Evolutionary conservation across 768 basidiomycete genomes (phyloP), one percentile per base, ranked within the genome.

Genomic region (Dioszegia crocea): DNA sequence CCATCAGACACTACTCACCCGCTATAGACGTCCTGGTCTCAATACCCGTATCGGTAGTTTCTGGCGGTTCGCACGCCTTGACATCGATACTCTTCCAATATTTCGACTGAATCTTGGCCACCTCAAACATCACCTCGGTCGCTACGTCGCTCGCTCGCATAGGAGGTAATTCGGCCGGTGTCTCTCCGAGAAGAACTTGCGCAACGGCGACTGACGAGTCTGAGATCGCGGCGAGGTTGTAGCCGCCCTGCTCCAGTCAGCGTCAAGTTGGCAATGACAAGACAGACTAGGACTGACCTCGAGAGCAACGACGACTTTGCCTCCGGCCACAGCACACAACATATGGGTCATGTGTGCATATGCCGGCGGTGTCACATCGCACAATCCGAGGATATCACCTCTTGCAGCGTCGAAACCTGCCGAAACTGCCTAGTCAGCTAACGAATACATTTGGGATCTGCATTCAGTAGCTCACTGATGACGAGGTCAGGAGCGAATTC

Each of bases 331-430:
- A 21, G 87, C 85, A 39, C 86, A 84, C 9, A 99, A 81, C 91
- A 99, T 94, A 71, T 97, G 89, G 5, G 96, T 96, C 93, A 99
- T 98, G 68, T 98, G 96, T 0, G 91, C 91, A 75, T 91, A 99
- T 4, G 93, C 96, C 17, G 85, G 83, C 0, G 96, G 96, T 4
- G 89, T 83, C 60, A 99, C 93, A 64, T 85, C 81, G 68, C 93
- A 97, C 78, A 87, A 88, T 33, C 96, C 96, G 3, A 99, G 82
- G 36, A 86, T 84, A 69, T 99, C 96, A 3, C 96, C 96, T 27
- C 82, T 83, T 0, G 96, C 96, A 9, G 96, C 96, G 70, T 99
- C 96, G 71, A 97, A 99, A 2, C 96, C 96, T 17, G 96, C 91
- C 8, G 94, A 97, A 69, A 99, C 96, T 99, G 70, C 1, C 26